A percentile compares a stretch with the other conserved stretches of the same genome.
These are phyloP conservation scores for Coemansia sp. DNA, from an alignment of 192 early-diverging fungal species.

Conservation along the genomic window DNA sequence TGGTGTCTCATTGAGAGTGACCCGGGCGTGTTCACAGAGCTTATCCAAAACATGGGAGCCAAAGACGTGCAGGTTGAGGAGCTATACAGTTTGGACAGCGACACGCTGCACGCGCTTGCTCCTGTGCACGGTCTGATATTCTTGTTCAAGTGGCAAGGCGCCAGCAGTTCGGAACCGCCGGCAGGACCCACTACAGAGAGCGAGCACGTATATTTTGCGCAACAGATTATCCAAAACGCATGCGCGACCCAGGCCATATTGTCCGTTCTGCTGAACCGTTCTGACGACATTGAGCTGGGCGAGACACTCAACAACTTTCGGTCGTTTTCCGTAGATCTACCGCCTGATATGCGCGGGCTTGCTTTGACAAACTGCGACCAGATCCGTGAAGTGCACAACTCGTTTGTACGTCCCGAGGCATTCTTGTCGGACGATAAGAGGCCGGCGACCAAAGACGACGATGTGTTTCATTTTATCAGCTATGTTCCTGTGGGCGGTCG, in stretches of 20 bases:
- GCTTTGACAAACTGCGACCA: conserved; percentile 77
- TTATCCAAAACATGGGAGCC: conserved; percentile 74
- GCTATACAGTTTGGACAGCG: conserved; percentile 71
- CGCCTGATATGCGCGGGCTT: conserved; percentile 75
- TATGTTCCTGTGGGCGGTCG: conserved; percentile 72
- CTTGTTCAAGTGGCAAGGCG: conserved; percentile 74
- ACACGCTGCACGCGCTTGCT: conserved; percentile 61
- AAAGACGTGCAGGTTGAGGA: conserved; percentile 76
- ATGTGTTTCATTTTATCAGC: conserved; percentile 79
- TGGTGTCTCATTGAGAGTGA: conserved; percentile 89
- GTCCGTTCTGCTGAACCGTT: conserved; percentile 66
- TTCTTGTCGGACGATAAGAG: conserved; percentile 68
- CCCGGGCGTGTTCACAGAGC: conserved; percentile 84
- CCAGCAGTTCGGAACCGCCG: conserved; percentile 2
- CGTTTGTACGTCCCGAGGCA: conserved; percentile 75
- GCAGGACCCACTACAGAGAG: conserved; percentile 25
- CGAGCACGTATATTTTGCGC: conserved; percentile 69
- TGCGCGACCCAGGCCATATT: conserved; percentile 87
- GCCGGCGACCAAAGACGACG: conserved; percentile 60
- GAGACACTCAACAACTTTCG: conserved; percentile 66
- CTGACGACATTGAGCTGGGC: conserved; percentile 65
- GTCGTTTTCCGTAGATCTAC: conserved; percentile 68
- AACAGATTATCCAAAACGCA: conserved; percentile 78
- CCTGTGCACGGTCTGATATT: conserved; percentile 82
- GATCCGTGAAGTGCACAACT: conserved; percentile 76